These are phyloP conservation scores for Tolypocladium guangdongense DNA, from an alignment of 2,329 filamentous ascomycete genomes.

Conservation along the genomic window DNA sequence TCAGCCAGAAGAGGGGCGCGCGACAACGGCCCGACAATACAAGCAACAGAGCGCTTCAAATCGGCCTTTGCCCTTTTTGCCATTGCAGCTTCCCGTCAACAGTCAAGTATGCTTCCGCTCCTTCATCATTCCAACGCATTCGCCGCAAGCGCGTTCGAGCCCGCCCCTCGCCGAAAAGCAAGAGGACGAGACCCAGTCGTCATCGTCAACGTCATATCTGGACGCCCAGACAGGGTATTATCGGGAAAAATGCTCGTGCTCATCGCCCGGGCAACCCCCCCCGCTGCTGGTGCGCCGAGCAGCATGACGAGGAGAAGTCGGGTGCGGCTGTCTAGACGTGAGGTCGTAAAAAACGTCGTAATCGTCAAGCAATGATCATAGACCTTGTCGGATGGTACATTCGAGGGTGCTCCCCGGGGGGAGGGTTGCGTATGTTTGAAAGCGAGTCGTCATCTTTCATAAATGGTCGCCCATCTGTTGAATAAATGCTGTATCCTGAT, in stretches of 20 bases:
- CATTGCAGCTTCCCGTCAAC: constrained; percentile 8
- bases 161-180: not conserved
- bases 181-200: constrained; percentile 6
- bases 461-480: constrained; percentile 30
- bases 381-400: constrained; percentile 20
- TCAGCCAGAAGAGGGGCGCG: not conserved
- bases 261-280: constrained; percentile 23
- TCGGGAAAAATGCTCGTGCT: constrained; percentile 27
- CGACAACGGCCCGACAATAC: not conserved
- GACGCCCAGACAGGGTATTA: constrained; percentile 25
- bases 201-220: constrained; percentile 22
- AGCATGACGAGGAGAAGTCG: constrained; percentile 19
- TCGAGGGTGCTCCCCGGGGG: constrained; percentile 16
- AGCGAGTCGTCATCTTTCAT: constrained; percentile 21
- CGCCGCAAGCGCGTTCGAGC: not conserved
- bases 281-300: constrained; percentile 18
- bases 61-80: constrained; percentile 9
- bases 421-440: constrained; percentile 12
- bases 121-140: constrained; percentile 1
- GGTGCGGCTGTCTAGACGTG: constrained; percentile 33
- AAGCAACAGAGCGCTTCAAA: not conserved
- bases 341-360: constrained; percentile 35
- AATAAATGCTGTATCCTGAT: constrained; percentile 29
- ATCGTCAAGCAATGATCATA: constrained; percentile 31
- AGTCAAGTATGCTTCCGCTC: not conserved